phyloP scores from a whole-genome alignment of 108 stramenopile genomes.

The Stephanodiscus minutulus region DNA sequence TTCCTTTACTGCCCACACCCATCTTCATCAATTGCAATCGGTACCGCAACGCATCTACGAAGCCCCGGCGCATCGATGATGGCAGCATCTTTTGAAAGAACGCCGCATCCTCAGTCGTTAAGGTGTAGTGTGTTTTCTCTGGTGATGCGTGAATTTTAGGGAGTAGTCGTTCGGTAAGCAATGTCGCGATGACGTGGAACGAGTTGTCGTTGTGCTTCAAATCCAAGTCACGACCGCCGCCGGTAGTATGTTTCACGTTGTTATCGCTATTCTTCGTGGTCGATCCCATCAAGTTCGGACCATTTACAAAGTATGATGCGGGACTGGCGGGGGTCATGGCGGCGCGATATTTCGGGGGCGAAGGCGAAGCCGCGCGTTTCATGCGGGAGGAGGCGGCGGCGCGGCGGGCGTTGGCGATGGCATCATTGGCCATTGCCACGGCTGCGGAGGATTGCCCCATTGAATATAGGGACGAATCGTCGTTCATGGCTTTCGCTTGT shows the following conservation, averaged over 20 bases:
- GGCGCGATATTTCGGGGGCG: background rate
- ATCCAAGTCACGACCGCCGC: constrained; percentile 38
- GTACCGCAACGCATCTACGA: constrained; percentile 71
- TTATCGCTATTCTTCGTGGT: background rate
- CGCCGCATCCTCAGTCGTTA: constrained; percentile 51
- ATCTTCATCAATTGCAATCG: constrained; percentile 42
- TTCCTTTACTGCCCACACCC: constrained; percentile 17
- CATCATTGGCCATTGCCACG: constrained; percentile 50
- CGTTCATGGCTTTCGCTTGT: constrained; percentile 9
- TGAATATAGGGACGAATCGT: constrained; percentile 13
- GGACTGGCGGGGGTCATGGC: background rate
- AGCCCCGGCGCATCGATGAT: constrained; percentile 38
- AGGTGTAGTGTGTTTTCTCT: constrained; percentile 25
- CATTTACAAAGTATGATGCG: background rate
- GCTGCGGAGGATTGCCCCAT: constrained; percentile 41
- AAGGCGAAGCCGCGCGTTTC: constrained; percentile 6
- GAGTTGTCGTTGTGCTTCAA: constrained; percentile 69
- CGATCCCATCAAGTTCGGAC: background rate
- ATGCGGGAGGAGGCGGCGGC: constrained; percentile 42
- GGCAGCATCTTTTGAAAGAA: constrained; percentile 68
- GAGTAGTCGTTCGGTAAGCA: constrained; percentile 60
- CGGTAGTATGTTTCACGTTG: background rate
- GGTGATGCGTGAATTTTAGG: constrained; percentile 35
- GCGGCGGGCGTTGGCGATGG: constrained; percentile 49
- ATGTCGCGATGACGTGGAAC: constrained; percentile 71